Conservation (phyloP, 345 rosid genomes). For the Melaleuca quinquenervia region DNA sequence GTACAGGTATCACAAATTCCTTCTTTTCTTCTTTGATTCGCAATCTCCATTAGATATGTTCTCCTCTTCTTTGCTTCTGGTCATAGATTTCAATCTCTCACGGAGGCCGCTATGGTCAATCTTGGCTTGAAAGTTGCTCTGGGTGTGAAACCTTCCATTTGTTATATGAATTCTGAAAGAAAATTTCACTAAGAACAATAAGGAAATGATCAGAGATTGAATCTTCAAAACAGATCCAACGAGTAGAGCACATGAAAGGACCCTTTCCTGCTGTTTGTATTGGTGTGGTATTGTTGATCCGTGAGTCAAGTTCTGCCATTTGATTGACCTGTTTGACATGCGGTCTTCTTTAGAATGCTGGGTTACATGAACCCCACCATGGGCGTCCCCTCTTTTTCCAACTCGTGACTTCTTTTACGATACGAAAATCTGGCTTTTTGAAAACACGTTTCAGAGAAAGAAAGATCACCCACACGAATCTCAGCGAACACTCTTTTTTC, state of each 20-base stretch:
- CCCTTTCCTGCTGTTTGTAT: background rate
- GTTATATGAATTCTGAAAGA: background rate
- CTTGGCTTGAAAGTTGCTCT: background rate
- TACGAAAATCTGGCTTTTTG: background rate
- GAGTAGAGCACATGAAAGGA: background rate
- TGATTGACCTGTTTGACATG: background rate
- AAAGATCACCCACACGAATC: background rate
- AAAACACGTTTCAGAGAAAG: background rate
- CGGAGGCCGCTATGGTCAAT: background rate
- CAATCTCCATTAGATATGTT: background rate
- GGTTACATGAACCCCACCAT: background rate
- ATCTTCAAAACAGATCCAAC: background rate
- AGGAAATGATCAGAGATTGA: background rate
- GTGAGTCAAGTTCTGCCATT: background rate
- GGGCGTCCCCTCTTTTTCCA: background rate
- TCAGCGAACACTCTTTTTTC: background rate
- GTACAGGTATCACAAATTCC: constrained; percentile 44
- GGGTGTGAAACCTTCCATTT: background rate
- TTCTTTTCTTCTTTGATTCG: background rate
- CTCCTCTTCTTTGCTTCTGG: background rate
- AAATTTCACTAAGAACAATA: background rate
- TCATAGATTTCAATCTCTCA: background rate
- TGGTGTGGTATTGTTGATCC: background rate
- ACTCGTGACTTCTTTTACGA: background rate
- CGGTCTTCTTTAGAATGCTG: background rate